Evolutionary conservation across 495 filamentous ascomycete genomes (phyloP), one percentile per base, ranked within the genome.

Genomic region (Podospora conica): DNA sequence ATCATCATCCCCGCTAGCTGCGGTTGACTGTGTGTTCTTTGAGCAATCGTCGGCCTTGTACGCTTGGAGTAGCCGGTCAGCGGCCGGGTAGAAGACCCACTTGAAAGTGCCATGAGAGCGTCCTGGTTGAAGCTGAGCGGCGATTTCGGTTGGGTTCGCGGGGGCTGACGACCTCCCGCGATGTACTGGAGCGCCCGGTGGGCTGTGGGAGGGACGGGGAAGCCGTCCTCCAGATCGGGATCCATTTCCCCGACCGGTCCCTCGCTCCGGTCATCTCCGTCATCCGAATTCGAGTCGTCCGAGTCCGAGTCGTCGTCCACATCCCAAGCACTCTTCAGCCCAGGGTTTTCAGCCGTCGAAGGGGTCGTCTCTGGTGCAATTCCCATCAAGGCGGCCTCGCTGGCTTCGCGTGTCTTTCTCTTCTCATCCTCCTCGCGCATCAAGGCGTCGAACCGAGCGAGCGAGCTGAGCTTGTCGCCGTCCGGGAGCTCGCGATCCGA

Each of bases 391-490:
- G 65, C 59, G 5, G 68, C 63, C 56, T 74, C 75, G 8, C 72
- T 72, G 9, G 70, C 72, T 21, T 77, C 68, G 8, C 69, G 69
- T n/a, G 66, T 71, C 69, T 61, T 76, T 58, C 76, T 76, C 55
- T 77, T 81, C 66, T 80, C 78, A 10, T 87, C 85, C 28, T 75
- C 72, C 63, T 86, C 82, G 21, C 76, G 68, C 85, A 87, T 87
- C 57, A 87, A 67, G 4, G 85, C 84, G 60, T 87, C 85, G 53
- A 87, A 87, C 12, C 83, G 78, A 20, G 83, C 85, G 53, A 87
- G 71, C 1, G 83, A 85, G 63, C 78, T 86, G 22, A 85, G 75
- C 66, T 84, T 85, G 69, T 84, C 83, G 55, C 84, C 82, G 40
- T 81, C 82, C 7, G 80, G 77, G 18, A 78, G 48, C 24, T 79